Evolutionary conservation across 139 green algal species (phyloP), one percentile per base, ranked within the genome.

Genomic region (Volvox africanus): DNA sequence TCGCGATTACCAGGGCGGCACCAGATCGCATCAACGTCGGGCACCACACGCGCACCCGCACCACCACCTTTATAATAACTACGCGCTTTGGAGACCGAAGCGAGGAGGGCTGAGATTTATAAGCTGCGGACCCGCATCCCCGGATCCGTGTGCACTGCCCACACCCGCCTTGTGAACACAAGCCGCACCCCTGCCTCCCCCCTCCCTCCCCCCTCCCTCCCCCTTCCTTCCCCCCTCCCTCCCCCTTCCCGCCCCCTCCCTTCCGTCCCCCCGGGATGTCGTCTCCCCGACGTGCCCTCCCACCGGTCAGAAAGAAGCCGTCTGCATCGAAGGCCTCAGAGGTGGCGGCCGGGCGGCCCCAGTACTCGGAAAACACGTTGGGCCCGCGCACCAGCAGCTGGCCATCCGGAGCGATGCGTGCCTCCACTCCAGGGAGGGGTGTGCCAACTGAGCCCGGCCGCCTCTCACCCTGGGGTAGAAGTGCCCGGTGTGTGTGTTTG

Each of bases 301-400:
- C 69, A 86, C 98, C 98, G 28, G 98, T 99, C 2, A 90, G 84
- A 92, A 99, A 99, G 88, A 91, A 99, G 35, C 97, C 98, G 17
- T 99, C 91, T 0, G 44, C 33, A 61, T 98, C 96, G 89, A 99
- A 99, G 0, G 95, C 93, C 69, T 97, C 94, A 30, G 71, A 75
- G 0, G 98, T 99, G 1, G 95, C 96, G 30, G 97, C 95, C 12
- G 96, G 95, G 0, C 91, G 82, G 30, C 94, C 83, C 96, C 96
- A 99, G 94, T 99, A 99, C 94, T 98, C 94, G 2, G 78, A 89
- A 89, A 99, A 99, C 77, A 99, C 84, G 44, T 87, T 93, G n/a
- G 88, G 69, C 0, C 98, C 96, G 3, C 93, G 89, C 61, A 99
- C 93, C 24, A 92, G 91, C 61, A 99, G 90, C 94, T 99, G 96